Conservation (phyloP, 2,329 filamentous ascomycete genomes). For the Rhinocladiella similis region DNA sequence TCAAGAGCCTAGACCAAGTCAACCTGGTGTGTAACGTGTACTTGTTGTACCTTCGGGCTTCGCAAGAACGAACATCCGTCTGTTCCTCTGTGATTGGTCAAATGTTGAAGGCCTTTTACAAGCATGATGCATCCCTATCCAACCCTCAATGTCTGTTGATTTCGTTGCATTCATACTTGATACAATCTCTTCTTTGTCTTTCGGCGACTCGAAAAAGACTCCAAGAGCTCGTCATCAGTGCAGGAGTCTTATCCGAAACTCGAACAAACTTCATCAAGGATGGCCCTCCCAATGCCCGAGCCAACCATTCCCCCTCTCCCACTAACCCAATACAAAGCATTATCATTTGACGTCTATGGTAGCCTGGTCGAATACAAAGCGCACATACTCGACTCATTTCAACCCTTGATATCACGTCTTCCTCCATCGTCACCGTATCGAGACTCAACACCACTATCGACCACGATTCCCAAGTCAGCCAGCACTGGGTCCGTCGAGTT, state of each 20-base stretch:
- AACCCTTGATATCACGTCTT: conserved; percentile 35
- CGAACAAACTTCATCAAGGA: neutral
- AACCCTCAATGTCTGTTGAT: too few species aligned
- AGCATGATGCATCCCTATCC: too few species aligned
- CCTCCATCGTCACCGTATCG: conserved; percentile 27
- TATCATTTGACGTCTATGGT: conserved; percentile 79
- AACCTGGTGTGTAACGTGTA: too few species aligned
- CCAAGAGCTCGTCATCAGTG: too few species aligned
- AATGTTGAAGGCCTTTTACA: too few species aligned
- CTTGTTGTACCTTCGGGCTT: neutral
- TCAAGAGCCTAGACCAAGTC: too few species aligned
- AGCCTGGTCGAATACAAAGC: conserved; percentile 77
- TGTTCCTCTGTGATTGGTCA: neutral
- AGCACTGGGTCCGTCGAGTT: conserved; percentile 38
- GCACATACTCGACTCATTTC: conserved; percentile 59
- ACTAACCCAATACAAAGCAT: conserved; percentile 37
- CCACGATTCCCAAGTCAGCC: conserved; percentile 20
- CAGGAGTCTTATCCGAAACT: too few species aligned
- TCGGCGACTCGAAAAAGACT: neutral
- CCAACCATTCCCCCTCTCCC: conserved; percentile 25
- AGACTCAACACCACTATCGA: conserved; percentile 31
- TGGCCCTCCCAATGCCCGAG: conserved; percentile 27
- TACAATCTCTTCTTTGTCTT: too few species aligned
- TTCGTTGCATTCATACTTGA: too few species aligned
- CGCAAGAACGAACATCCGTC: neutral